Base-by-base conservation (phyloP, 192 early-diverging fungal species). In the Gamsiella multidivaricata region DNA sequence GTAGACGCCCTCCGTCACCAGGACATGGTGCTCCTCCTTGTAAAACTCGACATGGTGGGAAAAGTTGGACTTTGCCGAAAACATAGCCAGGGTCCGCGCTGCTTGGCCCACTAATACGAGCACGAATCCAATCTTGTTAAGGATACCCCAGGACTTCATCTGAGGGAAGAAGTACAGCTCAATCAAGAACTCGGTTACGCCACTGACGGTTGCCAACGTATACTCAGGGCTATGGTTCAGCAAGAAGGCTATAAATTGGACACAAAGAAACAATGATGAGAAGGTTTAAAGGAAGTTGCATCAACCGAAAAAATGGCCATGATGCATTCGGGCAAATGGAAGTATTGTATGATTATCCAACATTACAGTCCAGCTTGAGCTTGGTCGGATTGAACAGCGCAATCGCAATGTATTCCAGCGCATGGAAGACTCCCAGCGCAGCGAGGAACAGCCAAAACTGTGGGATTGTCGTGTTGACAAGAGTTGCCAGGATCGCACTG, bases 1-100 rank as follows among this genome's bases (percentile, higher is more conserved):
- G 84, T 98, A 98, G 41, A 98, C 88, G 14, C 97, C 96, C 34
- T 88, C 88, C 2, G 90, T 94, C 14, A 98, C 92, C 17, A 98
- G 85, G 42, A 76, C 80, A 80, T 98, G 97, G 49, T 89, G 84
- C 4, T 65, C 61, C 37, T 84, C 84, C 67, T 93, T 94, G 20
- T 86, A 75, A 50, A 88, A 86, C 31, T 88, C 88, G 23, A 98
- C 90, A 32, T 89, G 81, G 71, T 98, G 97, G 46, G 88, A 90
- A 68, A 94, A 94, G 80, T 96, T 98, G 15, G 86, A 82, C 54
- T 91, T 93, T 15, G 96, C 95, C n/a, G 91, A 94, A 37, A 95
- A 81, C 95, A 97, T 97, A 15, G 95, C 96, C 37, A 90, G 65
- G 10, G 93, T 92, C 8, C 97, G 86, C 31, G 91, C 86, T 17